A percentile compares a stretch with the other conserved stretches of the same genome.
Conservation (phyloP, 2,329 filamentous ascomycete genomes). For the Epicoccum nigrum region DNA sequence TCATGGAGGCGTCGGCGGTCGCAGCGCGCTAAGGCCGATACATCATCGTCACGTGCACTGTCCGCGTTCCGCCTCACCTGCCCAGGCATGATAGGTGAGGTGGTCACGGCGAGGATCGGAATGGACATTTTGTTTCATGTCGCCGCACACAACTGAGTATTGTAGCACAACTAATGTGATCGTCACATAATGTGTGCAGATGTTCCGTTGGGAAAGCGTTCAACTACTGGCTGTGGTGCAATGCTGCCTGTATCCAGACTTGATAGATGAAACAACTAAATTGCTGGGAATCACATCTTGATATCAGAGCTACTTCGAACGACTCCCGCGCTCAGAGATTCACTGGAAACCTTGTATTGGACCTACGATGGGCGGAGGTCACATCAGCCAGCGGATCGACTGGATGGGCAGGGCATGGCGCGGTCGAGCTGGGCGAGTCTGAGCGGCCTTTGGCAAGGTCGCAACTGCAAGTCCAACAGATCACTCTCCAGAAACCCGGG, state of each 20-base stretch:
- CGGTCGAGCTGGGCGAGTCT: conserved; percentile 25
- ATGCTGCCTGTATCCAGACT: no score
- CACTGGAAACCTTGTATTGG: neutral
- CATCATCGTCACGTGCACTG: conserved; percentile 4
- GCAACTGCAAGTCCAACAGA: conserved; percentile 33
- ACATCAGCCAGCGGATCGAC: conserved; percentile 4
- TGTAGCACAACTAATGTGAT: no score
- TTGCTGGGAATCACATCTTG: no score
- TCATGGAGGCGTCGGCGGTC: conserved; percentile 32
- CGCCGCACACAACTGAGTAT: neutral
- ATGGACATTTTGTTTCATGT: neutral
- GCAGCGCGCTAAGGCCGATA: conserved; percentile 27
- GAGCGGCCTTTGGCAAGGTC: conserved; percentile 24
- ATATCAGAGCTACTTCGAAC: no score
- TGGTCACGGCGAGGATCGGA: neutral
- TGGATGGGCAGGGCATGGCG: conserved; percentile 16
- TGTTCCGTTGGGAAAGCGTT: no score
- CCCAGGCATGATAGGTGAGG: no score
- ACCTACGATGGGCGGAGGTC: conserved; percentile 2
- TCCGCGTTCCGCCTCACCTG: no score
- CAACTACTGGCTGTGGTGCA: no score
- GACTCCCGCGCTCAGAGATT: no score
- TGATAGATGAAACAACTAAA: no score
- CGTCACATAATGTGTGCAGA: no score
- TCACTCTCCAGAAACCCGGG: conserved; percentile 29